phyloP scores from a whole-genome alignment of 164 flowering plant species.

The Kalanchoe fedtschenkoi region DNA sequence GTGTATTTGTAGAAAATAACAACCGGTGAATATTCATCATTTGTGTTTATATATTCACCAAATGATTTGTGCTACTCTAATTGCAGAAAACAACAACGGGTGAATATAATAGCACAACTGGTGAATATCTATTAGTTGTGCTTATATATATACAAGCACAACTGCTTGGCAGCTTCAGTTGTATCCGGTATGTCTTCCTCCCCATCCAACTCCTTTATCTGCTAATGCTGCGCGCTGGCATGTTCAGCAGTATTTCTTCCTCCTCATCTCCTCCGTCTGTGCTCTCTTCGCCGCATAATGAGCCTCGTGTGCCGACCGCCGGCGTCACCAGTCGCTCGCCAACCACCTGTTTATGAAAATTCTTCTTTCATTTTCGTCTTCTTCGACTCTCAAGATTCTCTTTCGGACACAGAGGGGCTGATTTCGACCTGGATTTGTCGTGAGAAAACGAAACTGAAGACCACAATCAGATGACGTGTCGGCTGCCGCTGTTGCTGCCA shows the following conservation, averaged over 20 bases:
- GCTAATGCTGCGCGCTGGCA: no score
- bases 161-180: no score
- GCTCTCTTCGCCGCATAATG: conserved; percentile 58
- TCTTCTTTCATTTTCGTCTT: background rate
- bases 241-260: conserved; percentile 55
- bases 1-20: no score
- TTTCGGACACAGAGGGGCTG: conserved; percentile 12
- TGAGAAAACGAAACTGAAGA: conserved; percentile 31
- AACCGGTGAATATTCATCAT: no score
- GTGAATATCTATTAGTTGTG: no score
- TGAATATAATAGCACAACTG: no score
- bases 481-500: conserved; percentile 32
- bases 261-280: conserved; percentile 64
- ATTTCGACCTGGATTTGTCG: conserved; percentile 22
- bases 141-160: no score
- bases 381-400: background rate
- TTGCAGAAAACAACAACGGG: no score
- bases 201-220: no score
- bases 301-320: conserved; percentile 44
- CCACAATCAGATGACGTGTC: conserved; percentile 41
- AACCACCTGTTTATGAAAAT: conserved; percentile 3
- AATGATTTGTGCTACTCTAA: no score
- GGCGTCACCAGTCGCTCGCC: background rate
- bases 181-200: no score
- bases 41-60: no score